Conservation (phyloP, 768 basidiomycete species). For the Pleurotus cornucopiae region DNA sequence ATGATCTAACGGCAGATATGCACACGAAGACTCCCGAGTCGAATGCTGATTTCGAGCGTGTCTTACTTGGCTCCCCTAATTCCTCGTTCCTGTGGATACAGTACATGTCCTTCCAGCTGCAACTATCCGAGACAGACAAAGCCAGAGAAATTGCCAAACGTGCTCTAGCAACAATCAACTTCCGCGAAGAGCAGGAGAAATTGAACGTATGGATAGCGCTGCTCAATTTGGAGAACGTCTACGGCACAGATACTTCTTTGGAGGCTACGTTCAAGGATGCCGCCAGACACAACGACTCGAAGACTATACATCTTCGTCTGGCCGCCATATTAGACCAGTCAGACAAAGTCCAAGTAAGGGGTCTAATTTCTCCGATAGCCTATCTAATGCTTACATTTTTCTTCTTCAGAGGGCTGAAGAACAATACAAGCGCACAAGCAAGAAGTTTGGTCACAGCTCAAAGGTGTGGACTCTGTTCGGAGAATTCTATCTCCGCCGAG, state of each 20-base stretch:
- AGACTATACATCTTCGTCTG: constrained; percentile 82
- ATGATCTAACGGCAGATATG: constrained; percentile 84
- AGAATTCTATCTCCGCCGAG: constrained; percentile 74
- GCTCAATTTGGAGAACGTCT: constrained; percentile 90
- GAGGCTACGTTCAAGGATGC: constrained; percentile 90
- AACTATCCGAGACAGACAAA: constrained; percentile 94
- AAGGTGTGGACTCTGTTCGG: constrained; percentile 92
- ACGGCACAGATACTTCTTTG: constrained; percentile 78
- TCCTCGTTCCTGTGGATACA: constrained; percentile 99
- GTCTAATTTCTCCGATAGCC: not conserved
- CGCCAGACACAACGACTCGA: constrained; percentile 84
- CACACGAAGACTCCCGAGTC: constrained; percentile 85
- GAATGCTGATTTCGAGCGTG: constrained; percentile 90
- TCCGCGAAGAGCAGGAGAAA: constrained; percentile 94
- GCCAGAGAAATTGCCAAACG: constrained; percentile 84
- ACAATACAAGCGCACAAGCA: constrained; percentile 80
- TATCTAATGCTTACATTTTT: not conserved
- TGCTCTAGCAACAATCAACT: constrained; percentile 84
- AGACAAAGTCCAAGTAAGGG: constrained; percentile 70
- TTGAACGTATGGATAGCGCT: constrained; percentile 97
- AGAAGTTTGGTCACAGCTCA: constrained; percentile 92
- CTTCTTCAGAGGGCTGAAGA: constrained; percentile 81
- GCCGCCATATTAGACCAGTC: constrained; percentile 83
- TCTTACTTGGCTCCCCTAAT: constrained; percentile 90
- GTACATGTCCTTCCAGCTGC: constrained; percentile 98